phyloP scores from a whole-genome alignment of 805 yeast genomes.

The Spathaspora girioi region DNA sequence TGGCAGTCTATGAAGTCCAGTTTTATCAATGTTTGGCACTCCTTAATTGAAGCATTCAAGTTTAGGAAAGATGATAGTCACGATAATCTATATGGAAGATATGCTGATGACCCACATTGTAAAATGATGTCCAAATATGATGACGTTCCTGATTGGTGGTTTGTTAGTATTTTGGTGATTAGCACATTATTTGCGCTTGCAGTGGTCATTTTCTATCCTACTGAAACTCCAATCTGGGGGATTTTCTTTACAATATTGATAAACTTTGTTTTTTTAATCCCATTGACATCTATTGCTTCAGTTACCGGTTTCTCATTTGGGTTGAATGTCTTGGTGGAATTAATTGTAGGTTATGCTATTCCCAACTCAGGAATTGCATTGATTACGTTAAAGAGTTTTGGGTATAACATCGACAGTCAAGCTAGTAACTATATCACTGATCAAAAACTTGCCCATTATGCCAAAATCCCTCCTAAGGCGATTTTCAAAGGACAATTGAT shows the following conservation, averaged over 20 bases:
- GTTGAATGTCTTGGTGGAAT: conserved; percentile 58
- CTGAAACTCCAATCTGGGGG: conserved; percentile 63
- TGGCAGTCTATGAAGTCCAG: conserved; percentile 40
- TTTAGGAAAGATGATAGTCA: conserved; percentile 6
- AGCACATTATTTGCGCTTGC: conserved; percentile 43
- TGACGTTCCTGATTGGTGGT: conserved; percentile 80
- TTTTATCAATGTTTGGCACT: conserved; percentile 29
- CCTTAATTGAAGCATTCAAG: conserved; percentile 25
- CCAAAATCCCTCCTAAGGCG: conserved; percentile 60
- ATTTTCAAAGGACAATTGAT: conserved; percentile 47
- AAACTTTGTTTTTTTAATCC: conserved; percentile 53
- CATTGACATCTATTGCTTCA: conserved; percentile 59
- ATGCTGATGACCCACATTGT: conserved; percentile 49
- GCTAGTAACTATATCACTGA: conserved; percentile 53
- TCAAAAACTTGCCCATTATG: conserved; percentile 49
- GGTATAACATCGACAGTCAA: conserved; percentile 59
- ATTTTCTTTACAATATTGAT: conserved; percentile 54
- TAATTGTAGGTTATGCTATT: conserved; percentile 60
- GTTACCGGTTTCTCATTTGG: conserved; percentile 60
- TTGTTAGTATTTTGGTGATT: conserved; percentile 39
- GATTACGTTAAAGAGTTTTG: conserved; percentile 44
- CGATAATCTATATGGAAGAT: conserved; percentile 20
- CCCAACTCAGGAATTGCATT: conserved; percentile 61
- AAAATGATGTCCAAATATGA: conserved; percentile 55
- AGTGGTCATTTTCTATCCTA: conserved; percentile 44